Evolutionary conservation across 2,329 filamentous ascomycete genomes (phyloP), one percentile per base, ranked within the genome.

Genomic region (Epichloe elymi): DNA sequence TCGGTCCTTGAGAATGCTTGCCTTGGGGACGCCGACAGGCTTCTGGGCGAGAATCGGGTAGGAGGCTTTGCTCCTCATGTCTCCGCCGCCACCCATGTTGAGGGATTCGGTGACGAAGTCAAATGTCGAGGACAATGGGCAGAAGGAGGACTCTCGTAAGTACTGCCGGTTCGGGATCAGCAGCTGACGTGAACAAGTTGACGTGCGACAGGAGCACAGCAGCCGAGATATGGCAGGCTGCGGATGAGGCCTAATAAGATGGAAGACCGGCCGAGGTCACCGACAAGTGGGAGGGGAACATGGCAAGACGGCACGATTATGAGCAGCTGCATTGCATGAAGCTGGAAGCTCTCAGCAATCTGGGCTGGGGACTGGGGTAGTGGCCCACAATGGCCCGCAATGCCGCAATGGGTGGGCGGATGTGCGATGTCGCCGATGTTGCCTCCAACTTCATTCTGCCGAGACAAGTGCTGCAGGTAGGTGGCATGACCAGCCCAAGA

Each of bases 1-100:
- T 50, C 91, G 83, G 59, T 88, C 83, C 62, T 82, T 85, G 71
- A 95, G 94, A 67, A 96, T 88, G 64, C 79, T 80, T 59, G 83
- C 76, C 66, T 95, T 96, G 65, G 85, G 81, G 69, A 93, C 86
- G 56, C 88, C 88, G 49, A 82, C 74, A 19, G 79, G 79, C 53
- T 67, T 69, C 33, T 69, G 63, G 33, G 73, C 75, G 56, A 72
- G 72, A 53, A 71, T 56, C n/a, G 76, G 76, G 56, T 79, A 80
- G 55, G 73, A 71, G 65, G 66, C 65, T 61, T 68, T 62, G 56
- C 69, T 68, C 65, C 70, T 73, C 49, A 63, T 60, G 54, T 71
- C 67, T 53, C 63, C 61, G 51, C 69, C 74, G 58, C 76, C 76
- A 59, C 76, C 76, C 76, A 79, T 79, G 59, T 58, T 70, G 30